phyloP scores from a whole-genome alignment of 495 filamentous ascomycete genomes.

The Tuber magnatum region DNA sequence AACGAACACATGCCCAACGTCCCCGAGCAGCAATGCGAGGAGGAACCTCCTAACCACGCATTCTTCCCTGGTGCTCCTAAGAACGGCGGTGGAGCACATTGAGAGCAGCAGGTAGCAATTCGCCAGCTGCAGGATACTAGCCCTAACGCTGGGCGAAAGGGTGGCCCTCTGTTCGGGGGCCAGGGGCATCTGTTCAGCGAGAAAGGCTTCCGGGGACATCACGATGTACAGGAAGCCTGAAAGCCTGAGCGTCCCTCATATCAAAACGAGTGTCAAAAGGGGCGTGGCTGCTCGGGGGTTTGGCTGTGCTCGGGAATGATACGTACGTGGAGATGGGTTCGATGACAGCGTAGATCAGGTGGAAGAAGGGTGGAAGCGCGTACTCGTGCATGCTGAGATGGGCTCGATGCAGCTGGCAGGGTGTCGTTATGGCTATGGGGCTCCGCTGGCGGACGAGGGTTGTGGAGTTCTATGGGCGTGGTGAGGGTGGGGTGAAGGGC shows the following conservation, averaged over 20 bases:
- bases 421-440: neutral
- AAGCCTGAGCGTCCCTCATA: neutral
- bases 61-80: constrained; percentile 25
- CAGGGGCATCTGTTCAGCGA: constrained; percentile 17
- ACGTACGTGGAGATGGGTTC: constrained; percentile 31
- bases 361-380: constrained; percentile 20
- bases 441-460: neutral
- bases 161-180: constrained; percentile 4
- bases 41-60: constrained; percentile 20
- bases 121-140: constrained; percentile 24
- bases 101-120: constrained; percentile 27
- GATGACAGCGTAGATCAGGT: constrained; percentile 17
- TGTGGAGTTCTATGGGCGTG: neutral
- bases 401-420: neutral
- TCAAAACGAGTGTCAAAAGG: neutral
- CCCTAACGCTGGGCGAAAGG: constrained; percentile 18
- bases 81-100: constrained; percentile 24
- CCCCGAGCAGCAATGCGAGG: constrained; percentile 18
- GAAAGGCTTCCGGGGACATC: constrained; percentile 19
- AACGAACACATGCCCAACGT: constrained; percentile 25
- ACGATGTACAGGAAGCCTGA: constrained; percentile 26
- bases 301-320: neutral
- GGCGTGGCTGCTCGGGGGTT: neutral
- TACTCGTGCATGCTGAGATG: constrained; percentile 19
- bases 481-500: neutral